These are phyloP conservation scores for Blastomyces silverae DNA, from an alignment of 2,329 filamentous ascomycete genomes.

Conservation along the genomic window DNA sequence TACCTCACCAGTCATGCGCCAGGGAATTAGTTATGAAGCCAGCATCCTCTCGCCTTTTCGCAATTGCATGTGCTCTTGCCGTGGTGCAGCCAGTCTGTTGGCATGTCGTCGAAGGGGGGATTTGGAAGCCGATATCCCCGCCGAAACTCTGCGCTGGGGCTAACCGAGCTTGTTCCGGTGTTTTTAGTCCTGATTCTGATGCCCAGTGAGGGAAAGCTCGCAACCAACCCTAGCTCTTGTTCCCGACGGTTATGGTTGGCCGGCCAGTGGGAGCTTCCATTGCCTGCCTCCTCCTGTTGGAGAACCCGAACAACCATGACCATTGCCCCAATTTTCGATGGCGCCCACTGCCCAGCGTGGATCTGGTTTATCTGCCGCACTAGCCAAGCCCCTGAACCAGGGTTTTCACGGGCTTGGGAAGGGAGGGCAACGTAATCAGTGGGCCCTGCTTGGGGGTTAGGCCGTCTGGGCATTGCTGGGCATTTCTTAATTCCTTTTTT, in stretches of 20 bases:
- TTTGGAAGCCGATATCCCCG: not conserved
- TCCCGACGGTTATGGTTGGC: not conserved
- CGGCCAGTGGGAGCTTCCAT: not conserved
- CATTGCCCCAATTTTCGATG: not conserved
- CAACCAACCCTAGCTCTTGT: not conserved
- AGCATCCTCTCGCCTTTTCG: too few species aligned
- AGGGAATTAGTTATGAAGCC: too few species aligned
- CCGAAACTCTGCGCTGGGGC: not conserved
- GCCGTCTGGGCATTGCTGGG: not conserved
- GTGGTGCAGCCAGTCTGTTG: too few species aligned
- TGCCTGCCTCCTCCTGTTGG: not conserved
- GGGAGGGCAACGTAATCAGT: slow-evolving; percentile 10
- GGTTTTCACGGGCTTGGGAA: not conserved
- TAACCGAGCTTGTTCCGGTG: not conserved
- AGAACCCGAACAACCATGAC: not conserved
- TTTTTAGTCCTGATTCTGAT: not conserved
- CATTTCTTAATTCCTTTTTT: not conserved
- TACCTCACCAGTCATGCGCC: too few species aligned
- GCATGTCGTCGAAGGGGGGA: not conserved
- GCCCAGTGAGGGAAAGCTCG: not conserved
- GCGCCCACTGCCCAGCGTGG: not conserved
- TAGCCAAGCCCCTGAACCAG: slow-evolving; percentile 2
- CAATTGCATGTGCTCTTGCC: too few species aligned
- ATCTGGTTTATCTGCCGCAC: slow-evolving; percentile 8
- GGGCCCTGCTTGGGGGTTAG: not conserved